phyloP scores from a whole-genome alignment of 768 basidiomycete genomes.

The Trametes cinnabarina region DNA sequence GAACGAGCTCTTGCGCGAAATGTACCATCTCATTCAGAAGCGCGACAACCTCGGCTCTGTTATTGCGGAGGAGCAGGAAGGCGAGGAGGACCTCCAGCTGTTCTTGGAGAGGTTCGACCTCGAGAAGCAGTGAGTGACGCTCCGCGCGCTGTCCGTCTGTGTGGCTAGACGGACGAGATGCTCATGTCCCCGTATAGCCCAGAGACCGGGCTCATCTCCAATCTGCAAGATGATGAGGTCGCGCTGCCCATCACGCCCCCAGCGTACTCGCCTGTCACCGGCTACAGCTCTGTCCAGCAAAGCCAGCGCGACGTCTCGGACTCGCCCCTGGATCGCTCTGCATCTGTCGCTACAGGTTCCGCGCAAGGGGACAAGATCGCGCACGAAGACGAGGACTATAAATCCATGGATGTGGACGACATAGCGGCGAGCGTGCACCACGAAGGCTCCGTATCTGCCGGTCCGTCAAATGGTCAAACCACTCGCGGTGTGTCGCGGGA shows the following conservation, averaged over 20 bases:
- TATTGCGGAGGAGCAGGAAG: slow-evolving; percentile 39
- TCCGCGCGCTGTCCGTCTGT: background rate
- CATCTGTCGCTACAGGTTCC: slow-evolving; percentile 6
- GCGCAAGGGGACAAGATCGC: background rate
- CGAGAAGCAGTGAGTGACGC: slow-evolving; percentile 43
- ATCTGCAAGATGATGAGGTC: slow-evolving; percentile 26
- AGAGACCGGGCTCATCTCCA: slow-evolving; percentile 32
- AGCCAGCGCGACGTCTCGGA: slow-evolving; percentile 5
- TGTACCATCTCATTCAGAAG: slow-evolving; percentile 63
- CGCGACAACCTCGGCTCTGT: slow-evolving; percentile 46
- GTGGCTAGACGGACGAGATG: background rate
- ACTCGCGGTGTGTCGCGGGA: background rate
- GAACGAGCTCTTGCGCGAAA: slow-evolving; percentile 69
- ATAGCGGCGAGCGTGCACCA: background rate
- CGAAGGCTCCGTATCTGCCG: background rate
- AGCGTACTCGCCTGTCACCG: slow-evolving; percentile 12
- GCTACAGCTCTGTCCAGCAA: background rate
- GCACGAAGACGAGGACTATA: background rate
- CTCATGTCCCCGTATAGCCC: slow-evolving; percentile 27
- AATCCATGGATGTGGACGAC: slow-evolving; percentile 5
- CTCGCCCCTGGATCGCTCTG: slow-evolving; percentile 23
- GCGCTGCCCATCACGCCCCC: slow-evolving; percentile 15
- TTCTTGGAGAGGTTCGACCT: slow-evolving; percentile 63
- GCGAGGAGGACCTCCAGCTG: slow-evolving; percentile 39
- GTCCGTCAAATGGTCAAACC: background rate